Percentiles rank a stretch among this genome's conserved stretches.
These are phyloP conservation scores for Cytospora schulzeri DNA, from an alignment of 2,329 filamentous ascomycete genomes.

Conservation along the genomic window DNA sequence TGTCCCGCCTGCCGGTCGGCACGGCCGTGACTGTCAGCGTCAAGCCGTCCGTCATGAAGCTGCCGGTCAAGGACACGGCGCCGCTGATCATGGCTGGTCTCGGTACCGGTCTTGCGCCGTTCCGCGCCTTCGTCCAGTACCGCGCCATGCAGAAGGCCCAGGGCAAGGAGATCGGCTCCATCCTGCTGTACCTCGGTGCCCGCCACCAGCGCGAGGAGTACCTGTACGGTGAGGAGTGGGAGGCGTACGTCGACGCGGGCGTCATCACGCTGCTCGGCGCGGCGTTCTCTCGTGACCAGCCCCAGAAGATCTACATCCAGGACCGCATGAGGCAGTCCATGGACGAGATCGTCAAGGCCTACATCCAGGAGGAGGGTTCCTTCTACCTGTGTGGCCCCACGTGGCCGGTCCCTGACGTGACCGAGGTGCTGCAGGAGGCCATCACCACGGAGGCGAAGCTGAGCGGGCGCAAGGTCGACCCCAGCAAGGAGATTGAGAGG, in stretches of 20 bases:
- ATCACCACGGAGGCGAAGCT: slow-evolving; percentile 74
- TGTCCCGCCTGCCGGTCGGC: slow-evolving; percentile 75
- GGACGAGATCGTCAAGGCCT: slow-evolving; percentile 79
- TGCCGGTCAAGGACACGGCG: slow-evolving; percentile 83
- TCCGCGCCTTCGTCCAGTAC: slow-evolving; percentile 98
- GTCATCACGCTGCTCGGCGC: slow-evolving; percentile 92
- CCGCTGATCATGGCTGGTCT: slow-evolving; percentile 99
- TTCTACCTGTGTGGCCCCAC: slow-evolving; percentile 99
- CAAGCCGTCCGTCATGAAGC: slow-evolving; percentile 98
- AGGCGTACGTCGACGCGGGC: slow-evolving; percentile 92
- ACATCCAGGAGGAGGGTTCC: slow-evolving; percentile 82
- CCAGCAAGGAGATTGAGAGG: slow-evolving; percentile 90
- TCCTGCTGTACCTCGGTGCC: slow-evolving; percentile 94
- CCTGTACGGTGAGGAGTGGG: slow-evolving; percentile 98
- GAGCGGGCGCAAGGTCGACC: slow-evolving; percentile 78
- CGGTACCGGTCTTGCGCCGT: slow-evolving; percentile 97
- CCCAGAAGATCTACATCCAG: slow-evolving; percentile 99
- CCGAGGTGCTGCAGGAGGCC: slow-evolving; percentile 89
- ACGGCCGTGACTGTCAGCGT: slow-evolving; percentile 85
- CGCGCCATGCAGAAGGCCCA: slow-evolving; percentile 97
- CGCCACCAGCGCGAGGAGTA: slow-evolving; percentile 98
- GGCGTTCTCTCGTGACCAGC: slow-evolving; percentile 95
- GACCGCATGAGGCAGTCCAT: slow-evolving; percentile 93
- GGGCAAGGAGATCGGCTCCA: slow-evolving; percentile 90
- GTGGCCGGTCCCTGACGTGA: slow-evolving; percentile 98